Conservation (phyloP, 2,329 filamentous ascomycete species). For the Epichloe sibirici region DNA sequence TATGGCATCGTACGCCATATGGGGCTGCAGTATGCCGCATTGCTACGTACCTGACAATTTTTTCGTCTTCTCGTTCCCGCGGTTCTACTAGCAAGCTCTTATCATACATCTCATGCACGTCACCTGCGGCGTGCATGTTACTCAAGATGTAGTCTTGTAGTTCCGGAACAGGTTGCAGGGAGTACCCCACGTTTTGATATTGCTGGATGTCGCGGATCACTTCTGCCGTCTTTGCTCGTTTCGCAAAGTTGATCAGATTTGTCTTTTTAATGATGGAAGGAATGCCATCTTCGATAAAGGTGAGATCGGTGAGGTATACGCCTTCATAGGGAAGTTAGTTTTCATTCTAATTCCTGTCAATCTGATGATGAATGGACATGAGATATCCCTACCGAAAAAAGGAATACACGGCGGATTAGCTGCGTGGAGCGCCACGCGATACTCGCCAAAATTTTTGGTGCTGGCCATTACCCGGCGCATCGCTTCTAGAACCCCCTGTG, state of each 20-base stretch:
- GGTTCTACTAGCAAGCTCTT: slow-evolving; percentile 89
- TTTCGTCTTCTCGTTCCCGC: slow-evolving; percentile 93
- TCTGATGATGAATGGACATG: neutral
- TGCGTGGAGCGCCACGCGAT: slow-evolving; percentile 81
- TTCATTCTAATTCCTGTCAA: neutral
- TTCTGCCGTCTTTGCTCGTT: slow-evolving; percentile 93
- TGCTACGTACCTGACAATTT: slow-evolving; percentile 83
- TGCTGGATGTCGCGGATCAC: slow-evolving; percentile 98
- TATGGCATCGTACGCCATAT: too few species aligned
- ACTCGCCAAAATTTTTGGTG: slow-evolving; percentile 96
- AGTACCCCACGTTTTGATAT: slow-evolving; percentile 96
- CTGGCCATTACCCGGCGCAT: slow-evolving; percentile 95
- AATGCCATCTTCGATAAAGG: slow-evolving; percentile 97
- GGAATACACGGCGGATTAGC: slow-evolving; percentile 96
- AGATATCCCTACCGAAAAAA: slow-evolving; percentile 71
- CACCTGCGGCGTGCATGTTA: slow-evolving; percentile 89
- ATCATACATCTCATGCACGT: slow-evolving; percentile 99
- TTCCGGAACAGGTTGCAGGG: slow-evolving; percentile 78
- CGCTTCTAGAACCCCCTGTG: slow-evolving; percentile 65
- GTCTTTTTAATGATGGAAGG: slow-evolving; percentile 94
- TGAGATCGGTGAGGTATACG: slow-evolving; percentile 93
- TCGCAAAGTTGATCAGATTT: slow-evolving; percentile 95
- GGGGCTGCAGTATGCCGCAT: slow-evolving; percentile 13
- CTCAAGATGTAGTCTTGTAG: slow-evolving; percentile 93
- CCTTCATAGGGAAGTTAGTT: slow-evolving; percentile 27